Evolutionary conservation across 208 protist species (phyloP).

Genomic region (Leishmania amazonensis): DNA sequence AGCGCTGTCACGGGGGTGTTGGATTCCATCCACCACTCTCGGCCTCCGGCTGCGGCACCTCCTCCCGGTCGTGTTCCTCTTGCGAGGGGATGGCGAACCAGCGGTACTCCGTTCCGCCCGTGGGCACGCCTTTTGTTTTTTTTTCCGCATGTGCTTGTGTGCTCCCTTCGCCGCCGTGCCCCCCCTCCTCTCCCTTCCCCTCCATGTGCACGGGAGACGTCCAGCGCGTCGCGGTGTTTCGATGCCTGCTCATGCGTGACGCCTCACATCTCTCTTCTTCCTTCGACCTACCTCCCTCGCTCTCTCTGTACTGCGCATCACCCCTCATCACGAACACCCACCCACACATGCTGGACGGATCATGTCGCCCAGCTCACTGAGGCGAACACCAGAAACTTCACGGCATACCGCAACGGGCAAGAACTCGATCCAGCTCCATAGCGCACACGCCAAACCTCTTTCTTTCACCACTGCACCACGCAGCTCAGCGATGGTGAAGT

Average conservation of each 20-base stretch:
- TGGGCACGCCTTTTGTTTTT: no score
- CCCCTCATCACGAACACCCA: background rate
- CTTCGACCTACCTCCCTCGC: background rate
- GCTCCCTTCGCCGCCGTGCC: background rate
- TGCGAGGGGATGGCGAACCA: background rate
- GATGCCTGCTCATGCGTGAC: background rate
- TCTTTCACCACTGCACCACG: background rate
- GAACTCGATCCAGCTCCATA: background rate
- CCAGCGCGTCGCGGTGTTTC: background rate
- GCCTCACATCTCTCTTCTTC: constrained; percentile 3
- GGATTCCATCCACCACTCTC: background rate
- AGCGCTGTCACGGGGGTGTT: background rate
- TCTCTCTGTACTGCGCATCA: background rate
- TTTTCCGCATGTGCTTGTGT: background rate
- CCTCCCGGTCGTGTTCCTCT: background rate
- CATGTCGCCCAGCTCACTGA: background rate
- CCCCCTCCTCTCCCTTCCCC: no score
- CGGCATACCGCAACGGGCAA: background rate
- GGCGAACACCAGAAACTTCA: background rate
- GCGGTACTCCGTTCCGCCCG: background rate
- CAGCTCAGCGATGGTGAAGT: constrained; percentile 77
- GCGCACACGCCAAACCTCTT: background rate
- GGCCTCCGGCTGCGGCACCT: background rate
- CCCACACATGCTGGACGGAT: background rate
- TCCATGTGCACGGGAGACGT: background rate